A percentile compares a stretch with the other conserved stretches of the same genome.
phyloP scores from a whole-genome alignment of 441 rosid genomes.

The Pelargonium myrrhifolium region DNA sequence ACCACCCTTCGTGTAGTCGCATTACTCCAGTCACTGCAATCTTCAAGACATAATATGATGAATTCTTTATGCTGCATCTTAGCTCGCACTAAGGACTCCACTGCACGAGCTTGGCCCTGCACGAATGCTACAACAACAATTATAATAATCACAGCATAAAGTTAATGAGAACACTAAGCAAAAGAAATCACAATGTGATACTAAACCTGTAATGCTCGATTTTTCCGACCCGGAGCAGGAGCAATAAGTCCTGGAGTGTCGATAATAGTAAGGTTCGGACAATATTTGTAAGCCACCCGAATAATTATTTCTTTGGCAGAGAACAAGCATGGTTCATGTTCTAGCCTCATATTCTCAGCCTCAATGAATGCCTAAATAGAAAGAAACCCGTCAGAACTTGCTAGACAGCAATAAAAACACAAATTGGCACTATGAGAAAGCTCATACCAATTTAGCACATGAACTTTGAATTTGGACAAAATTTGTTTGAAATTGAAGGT shows the following conservation, averaged over 20 bases:
- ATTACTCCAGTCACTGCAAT: slow-evolving; percentile 91
- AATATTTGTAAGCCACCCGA: slow-evolving; percentile 72
- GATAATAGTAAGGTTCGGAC: slow-evolving; percentile 85
- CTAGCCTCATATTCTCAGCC: slow-evolving; percentile 82
- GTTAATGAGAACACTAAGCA: background rate
- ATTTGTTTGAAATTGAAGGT: too few species aligned
- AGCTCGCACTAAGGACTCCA: slow-evolving; percentile 79
- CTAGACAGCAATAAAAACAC: background rate
- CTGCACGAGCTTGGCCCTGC: slow-evolving; percentile 89
- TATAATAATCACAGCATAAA: slow-evolving; percentile 8
- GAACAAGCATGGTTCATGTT: slow-evolving; percentile 62
- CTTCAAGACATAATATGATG: slow-evolving; percentile 88
- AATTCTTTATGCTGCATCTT: slow-evolving; percentile 96
- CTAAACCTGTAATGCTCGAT: slow-evolving; percentile 67
- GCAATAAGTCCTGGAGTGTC: slow-evolving; percentile 94
- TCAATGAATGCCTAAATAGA: slow-evolving; percentile 62
- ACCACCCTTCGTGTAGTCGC: slow-evolving; percentile 88
- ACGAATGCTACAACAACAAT: slow-evolving; percentile 17
- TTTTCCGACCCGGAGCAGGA: slow-evolving; percentile 82
- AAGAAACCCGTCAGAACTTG: background rate
- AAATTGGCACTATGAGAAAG: background rate
- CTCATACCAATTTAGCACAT: too few species aligned
- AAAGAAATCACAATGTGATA: background rate
- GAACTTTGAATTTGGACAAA: too few species aligned
- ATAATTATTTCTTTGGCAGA: slow-evolving; percentile 82